phyloP scores from a whole-genome alignment of 768 basidiomycete species.

The Dacryopinax spathularia region DNA sequence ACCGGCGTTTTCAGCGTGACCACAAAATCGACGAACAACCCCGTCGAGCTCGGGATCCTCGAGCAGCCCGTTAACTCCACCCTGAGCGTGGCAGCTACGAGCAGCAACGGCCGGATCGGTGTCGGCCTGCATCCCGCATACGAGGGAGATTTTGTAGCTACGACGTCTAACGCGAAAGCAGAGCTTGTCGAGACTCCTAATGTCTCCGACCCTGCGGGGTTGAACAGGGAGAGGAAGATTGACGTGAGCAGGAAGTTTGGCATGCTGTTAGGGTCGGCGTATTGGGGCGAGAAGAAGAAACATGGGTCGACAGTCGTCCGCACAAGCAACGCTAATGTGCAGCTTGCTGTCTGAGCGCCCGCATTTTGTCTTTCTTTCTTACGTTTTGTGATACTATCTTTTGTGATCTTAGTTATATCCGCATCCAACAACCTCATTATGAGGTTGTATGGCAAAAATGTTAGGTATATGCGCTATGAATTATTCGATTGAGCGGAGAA shows the following conservation, averaged over 20 bases:
- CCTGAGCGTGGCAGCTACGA: conserved; percentile 21
- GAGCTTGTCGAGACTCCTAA: conserved; percentile 19
- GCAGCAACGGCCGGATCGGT: conserved; percentile 26
- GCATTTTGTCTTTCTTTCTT: not conserved
- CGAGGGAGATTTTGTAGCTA: conserved; percentile 31
- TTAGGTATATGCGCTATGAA: not conserved
- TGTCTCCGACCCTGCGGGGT: not conserved
- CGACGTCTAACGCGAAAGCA: conserved; percentile 13
- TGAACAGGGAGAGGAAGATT: not conserved
- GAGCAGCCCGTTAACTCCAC: conserved; percentile 25
- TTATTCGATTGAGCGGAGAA: too few species aligned
- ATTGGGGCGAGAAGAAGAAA: not conserved
- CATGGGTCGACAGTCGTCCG: not conserved
- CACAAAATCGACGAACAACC: conserved; percentile 25
- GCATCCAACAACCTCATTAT: too few species aligned
- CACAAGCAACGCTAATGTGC: not conserved
- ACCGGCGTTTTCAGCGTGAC: conserved; percentile 23
- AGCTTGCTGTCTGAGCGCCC: not conserved
- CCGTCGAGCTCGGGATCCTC: conserved; percentile 21
- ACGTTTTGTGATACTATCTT: too few species aligned
- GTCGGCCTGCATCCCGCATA: conserved; percentile 26
- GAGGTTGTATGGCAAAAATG: too few species aligned
- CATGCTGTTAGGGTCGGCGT: not conserved
- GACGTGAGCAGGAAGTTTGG: not conserved
- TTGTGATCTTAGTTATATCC: too few species aligned